Base-by-base conservation (phyloP, 495 filamentous ascomycete genomes). In the Bacidia gigantensis region DNA sequence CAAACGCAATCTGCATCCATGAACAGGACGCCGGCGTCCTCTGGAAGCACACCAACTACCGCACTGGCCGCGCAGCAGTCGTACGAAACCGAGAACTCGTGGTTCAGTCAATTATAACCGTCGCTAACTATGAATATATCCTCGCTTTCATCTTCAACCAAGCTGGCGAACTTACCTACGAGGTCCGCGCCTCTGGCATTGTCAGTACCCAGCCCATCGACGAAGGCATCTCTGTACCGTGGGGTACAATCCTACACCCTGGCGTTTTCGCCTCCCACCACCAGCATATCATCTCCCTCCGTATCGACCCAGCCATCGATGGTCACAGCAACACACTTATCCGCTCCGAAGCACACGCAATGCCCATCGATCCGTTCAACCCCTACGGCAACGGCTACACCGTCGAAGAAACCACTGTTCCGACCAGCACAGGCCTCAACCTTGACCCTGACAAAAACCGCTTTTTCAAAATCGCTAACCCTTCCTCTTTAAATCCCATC, bases 231-330 rank as follows among this genome's bases (percentile, higher is more conserved):
- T 67, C 70, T 52, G 81, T 77, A 21, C 80, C 72, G 23, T 94
- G 83, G 74, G 89, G 89, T 41, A 95, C 89, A 1, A 75, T 89
- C 26, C 86, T 95, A 7, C 83, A 87, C 53, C 89, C 88, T 0
- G 89, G 89, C 0, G 87, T 89, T 9, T 76, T 95, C 45, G 87
- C 75, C 22, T 71, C 79, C 50, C 78, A 78, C 62, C 89, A 95
- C 57, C 89, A 95, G 59, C 89, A 95, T 67, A 85, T 94, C 64
- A 92, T 95, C 68, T 87, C 83, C 2, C 78, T 94, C 1, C 83
- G 89, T 12, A 72, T 95, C 14, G 88, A 95, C 64, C 88, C 89
- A 3, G 76, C 78, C 40, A 73, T 94, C 50, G 87, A 86, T 53
- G 89, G 87, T 2, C 78, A 78, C 56, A 67, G 73, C 42, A 89